A percentile compares a stretch with the other conserved stretches of the same genome.
These are phyloP conservation scores for Ramaria sp. DNA, from an alignment of 768 basidiomycete genomes.

Conservation along the genomic window DNA sequence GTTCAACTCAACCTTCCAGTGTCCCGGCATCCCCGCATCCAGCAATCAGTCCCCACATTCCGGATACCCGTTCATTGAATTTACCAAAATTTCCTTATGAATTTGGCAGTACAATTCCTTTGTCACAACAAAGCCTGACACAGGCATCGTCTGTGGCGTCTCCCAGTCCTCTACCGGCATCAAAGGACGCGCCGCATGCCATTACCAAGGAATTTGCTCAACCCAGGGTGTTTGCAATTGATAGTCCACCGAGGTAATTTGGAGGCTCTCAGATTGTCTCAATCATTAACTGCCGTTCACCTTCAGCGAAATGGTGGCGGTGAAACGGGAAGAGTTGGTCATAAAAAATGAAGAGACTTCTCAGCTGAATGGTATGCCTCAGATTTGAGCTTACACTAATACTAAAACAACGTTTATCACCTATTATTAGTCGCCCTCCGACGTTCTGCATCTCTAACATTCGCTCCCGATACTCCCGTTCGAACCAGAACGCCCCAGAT, in stretches of 20 bases:
- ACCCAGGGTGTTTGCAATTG: neutral
- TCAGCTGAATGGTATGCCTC: neutral
- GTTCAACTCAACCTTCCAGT: constrained; percentile 3
- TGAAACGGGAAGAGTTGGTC: neutral
- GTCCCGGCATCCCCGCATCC: neutral
- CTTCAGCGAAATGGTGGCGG: neutral
- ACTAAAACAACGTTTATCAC: no score
- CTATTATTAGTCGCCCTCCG: no score
- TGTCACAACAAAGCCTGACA: neutral
- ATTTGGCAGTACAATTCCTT: neutral
- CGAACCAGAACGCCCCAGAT: no score
- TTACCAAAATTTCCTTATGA: neutral
- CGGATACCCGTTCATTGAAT: neutral
- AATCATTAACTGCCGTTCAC: neutral
- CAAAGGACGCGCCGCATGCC: neutral
- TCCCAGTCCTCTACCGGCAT: neutral
- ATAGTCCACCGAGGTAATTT: neutral
- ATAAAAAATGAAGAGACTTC: neutral
- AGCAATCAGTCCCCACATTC: neutral
- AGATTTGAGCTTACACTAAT: no score
- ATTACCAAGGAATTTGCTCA: neutral
- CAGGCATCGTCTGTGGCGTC: neutral
- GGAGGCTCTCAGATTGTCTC: neutral
- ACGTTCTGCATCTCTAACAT: no score
- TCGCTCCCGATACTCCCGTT: no score